Percentiles rank a stretch among this genome's conserved stretches.
These are phyloP conservation scores for Endocalyx cinctus DNA, from an alignment of 2,329 filamentous ascomycete species.

Conservation along the genomic window DNA sequence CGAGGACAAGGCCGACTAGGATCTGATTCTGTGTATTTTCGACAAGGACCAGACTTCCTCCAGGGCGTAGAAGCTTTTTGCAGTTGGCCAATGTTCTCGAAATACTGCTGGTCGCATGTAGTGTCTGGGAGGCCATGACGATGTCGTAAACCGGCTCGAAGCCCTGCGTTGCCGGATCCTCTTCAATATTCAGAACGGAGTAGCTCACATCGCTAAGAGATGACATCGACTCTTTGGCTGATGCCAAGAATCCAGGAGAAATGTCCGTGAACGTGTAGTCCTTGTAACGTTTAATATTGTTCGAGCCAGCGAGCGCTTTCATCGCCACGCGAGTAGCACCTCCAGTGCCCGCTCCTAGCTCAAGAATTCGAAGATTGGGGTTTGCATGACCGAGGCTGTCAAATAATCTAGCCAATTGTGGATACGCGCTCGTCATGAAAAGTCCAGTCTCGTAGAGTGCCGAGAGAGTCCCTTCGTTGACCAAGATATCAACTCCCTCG, in stretches of 20 bases:
- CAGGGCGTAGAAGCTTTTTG: slow-evolving; percentile 21
- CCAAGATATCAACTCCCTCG: slow-evolving; percentile 11
- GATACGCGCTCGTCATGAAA: slow-evolving; percentile 10
- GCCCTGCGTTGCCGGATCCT: slow-evolving; percentile 5
- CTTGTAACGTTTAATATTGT: slow-evolving; percentile 7
- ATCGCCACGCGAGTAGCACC: slow-evolving; percentile 4
- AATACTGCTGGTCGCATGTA: slow-evolving; percentile 15
- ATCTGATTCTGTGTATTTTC: slow-evolving; percentile 15
- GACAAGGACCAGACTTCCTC: slow-evolving; percentile 21
- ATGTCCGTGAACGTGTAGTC: slow-evolving; percentile 14
- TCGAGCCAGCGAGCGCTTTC: background rate
- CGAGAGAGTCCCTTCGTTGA: slow-evolving; percentile 11
- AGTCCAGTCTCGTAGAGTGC: slow-evolving; percentile 13
- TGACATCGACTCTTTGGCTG: slow-evolving; percentile 5
- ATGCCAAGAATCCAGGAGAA: slow-evolving; percentile 6
- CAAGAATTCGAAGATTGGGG: slow-evolving; percentile 5
- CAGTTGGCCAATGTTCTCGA: slow-evolving; percentile 18
- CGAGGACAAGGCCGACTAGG: slow-evolving; percentile 10
- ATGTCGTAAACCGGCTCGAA: slow-evolving; percentile 8
- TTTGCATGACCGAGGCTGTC: slow-evolving; percentile 9
- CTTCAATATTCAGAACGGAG: slow-evolving; percentile 7
- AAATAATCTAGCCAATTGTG: slow-evolving; percentile 10
- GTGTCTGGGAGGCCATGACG: slow-evolving; percentile 9
- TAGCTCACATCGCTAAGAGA: slow-evolving; percentile 8
- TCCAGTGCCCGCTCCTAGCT: slow-evolving; percentile 6